Evolutionary conservation across 2,329 filamentous ascomycete species (phyloP), one percentile per base, ranked within the genome.

Genomic region (Fusarium nisikadoi): DNA sequence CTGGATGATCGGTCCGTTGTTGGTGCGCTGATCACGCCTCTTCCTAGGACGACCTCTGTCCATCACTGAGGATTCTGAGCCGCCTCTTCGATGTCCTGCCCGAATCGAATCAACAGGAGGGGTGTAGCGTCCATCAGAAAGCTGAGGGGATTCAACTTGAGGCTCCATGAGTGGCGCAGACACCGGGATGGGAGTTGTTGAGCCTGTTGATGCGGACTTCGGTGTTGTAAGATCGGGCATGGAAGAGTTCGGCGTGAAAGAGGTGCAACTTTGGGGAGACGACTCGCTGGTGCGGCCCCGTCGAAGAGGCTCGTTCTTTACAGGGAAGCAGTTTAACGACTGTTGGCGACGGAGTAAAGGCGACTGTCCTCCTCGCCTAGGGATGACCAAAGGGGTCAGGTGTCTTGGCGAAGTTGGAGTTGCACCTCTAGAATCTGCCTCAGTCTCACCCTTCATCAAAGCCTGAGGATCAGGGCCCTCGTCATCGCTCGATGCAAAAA

Each of bases 21-120:
- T 83, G 58, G 76, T 74, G n/a, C 79, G 80, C 20, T 79, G 78
- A 29, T 88, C 86, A 17, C 77, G 77, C 58, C 87, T 83, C 79
- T 88, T 90, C 63, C 86, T 85, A 2, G 89, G 87, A n/a, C 89
- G 85, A 9, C 89, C 89, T 46, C 89, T 83, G 65, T 91, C 88
- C 85, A 89, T 87, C 65, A 86, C 86, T 17, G 84, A 87, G 1
- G 86, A 85, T 61, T 91, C 89, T 2, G 89, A 91, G 54, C 85
- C 85, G 25, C 85, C 85, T 53, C 89, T 83, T 57, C 84, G 83
- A 73, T 91, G 88, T 8, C 82, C 77, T 19, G 31, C 47, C 14
- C 54, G 49, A 53, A 27, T 53, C 43, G 62, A 52, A 58, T 77
- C 75, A 13, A 65, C 64, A 6, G 81, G 79, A 42, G 80, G 72